Base-by-base conservation (phyloP, 768 basidiomycete species). In the Lentinula aciculospora region DNA sequence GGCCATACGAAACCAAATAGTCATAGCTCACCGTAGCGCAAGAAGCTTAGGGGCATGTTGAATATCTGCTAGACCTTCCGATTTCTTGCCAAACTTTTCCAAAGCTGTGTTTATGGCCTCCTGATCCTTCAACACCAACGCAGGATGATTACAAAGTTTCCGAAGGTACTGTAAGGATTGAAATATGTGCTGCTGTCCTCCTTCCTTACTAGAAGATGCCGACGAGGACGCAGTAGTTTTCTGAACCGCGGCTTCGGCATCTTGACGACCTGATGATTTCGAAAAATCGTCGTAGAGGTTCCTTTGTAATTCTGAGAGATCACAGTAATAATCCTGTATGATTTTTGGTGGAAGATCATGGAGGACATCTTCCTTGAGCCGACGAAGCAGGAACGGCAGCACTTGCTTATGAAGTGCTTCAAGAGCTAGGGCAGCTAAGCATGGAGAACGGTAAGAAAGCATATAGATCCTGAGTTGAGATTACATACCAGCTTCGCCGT, bases 281-380 rank as follows among this genome's bases (percentile, higher is more conserved):
- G 89, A 84, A 68, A 95, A 98, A 65, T 96, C 89, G 67, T 98
- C 97, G 67, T 98, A 99, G 17, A 99, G 81, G 60, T 84, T 78
- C 69, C 94, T 94, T 74, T 99, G 97, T 19, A 98, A 72, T 0
- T 94, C 91, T 0, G 96, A 98, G 3, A 99, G 81, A 67, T 98
- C 96, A 76, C 95, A 98, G 67, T 98, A 95, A 69, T 98, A 98
- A 69, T 99, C 97, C 71, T 99, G 97, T 58, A 99, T 98, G 70
- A 99, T 99, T 76, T 99, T 98, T 3, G 97, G 97, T 1, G 97
- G 97, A 2, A 99, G 77, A 68, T 99, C 97, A 60, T 92, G 74
- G 57, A 99, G 76, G 28, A 99, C 97, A 66, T 99, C 94, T 72
- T 99, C 97, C 69, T 99, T 99, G 68, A 99, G 74, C 23, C 97